Percentiles rank a stretch among this genome's conserved stretches.
These are phyloP conservation scores for Centella asiatica DNA, from an alignment of 129 eudicot species.

Conservation along the genomic window DNA sequence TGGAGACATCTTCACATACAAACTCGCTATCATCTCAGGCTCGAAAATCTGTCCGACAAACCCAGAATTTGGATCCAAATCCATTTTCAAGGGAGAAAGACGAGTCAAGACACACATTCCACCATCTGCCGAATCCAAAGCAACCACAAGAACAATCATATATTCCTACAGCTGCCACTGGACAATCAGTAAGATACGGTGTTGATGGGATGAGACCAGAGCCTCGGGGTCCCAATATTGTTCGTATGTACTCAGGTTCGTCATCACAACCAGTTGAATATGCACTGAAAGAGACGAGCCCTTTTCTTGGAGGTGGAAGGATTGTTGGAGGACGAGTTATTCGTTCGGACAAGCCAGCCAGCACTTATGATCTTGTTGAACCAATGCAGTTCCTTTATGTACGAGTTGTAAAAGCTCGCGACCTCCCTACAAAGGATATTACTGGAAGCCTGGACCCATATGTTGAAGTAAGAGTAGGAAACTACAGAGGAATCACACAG, in stretches of 20 bases:
- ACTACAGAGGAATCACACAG: conserved; percentile 73
- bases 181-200: conserved; percentile 30
- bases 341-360: conserved; percentile 41
- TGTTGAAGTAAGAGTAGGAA: conserved; percentile 85
- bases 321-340: conserved; percentile 70
- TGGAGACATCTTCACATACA: conserved; percentile 32
- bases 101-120: conserved; percentile 38
- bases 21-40: conserved; percentile 20
- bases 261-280: conserved; percentile 57
- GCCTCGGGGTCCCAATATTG: conserved; percentile 29
- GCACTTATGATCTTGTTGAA: conserved; percentile 83
- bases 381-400: conserved; percentile 81
- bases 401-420: conserved; percentile 77
- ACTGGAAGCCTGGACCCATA: conserved; percentile 86
- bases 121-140: conserved; percentile 49
- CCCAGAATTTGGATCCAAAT: conserved; percentile 1
- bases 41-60: conserved; percentile 14
- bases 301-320: conserved; percentile 74
- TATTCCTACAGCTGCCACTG: conserved; percentile 22
- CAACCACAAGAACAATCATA: conserved; percentile 31
- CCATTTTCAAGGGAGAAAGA: conserved; percentile 21
- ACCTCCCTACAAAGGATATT: conserved; percentile 64
- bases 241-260: conserved; percentile 37
- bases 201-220: conserved; percentile 45
- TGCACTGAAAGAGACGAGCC: conserved; percentile 71